Conservation (phyloP, 441 rosid species). For the Eutrema salsugineum region DNA sequence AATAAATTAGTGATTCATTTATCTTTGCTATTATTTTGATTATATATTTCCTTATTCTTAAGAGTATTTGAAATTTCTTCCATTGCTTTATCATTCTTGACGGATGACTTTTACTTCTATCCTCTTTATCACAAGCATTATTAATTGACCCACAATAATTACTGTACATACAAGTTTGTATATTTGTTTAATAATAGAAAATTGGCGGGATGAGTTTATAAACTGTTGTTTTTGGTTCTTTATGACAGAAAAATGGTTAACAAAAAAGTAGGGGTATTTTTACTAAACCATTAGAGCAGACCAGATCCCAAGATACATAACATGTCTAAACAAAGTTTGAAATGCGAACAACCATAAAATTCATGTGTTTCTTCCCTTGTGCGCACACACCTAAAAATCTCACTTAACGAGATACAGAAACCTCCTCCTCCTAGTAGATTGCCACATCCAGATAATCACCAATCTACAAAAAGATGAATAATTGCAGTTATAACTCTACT, state of each 20-base stretch:
- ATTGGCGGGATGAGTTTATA: not conserved
- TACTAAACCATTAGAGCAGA: conserved; percentile 4
- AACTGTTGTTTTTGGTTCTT: not conserved
- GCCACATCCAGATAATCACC: conserved; percentile 97
- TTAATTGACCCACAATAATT: too few relatives aligned
- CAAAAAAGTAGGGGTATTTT: not conserved
- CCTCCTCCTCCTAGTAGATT: conserved; percentile 32
- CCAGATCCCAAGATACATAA: conserved; percentile 15
- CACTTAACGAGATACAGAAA: conserved; percentile 2
- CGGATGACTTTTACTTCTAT: too few relatives aligned
- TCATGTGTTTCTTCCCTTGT: not conserved
- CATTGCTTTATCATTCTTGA: too few relatives aligned
- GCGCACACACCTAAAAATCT: not conserved
- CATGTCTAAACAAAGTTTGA: conserved; percentile 15
- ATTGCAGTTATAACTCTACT: not conserved
- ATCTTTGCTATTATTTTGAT: too few relatives aligned
- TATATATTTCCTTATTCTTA: too few relatives aligned
- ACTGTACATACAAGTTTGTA: too few relatives aligned
- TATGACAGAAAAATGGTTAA: not conserved
- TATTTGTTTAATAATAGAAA: not conserved
- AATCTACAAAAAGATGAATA: conserved; percentile 45
- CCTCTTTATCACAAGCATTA: too few relatives aligned
- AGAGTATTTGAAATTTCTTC: too few relatives aligned
- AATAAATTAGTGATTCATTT: too few relatives aligned
- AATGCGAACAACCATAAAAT: not conserved